Percentiles rank a stretch among this genome's conserved stretches.
Conservation (phyloP, 2,329 filamentous ascomycete species). For the Elsinoe batatas region DNA sequence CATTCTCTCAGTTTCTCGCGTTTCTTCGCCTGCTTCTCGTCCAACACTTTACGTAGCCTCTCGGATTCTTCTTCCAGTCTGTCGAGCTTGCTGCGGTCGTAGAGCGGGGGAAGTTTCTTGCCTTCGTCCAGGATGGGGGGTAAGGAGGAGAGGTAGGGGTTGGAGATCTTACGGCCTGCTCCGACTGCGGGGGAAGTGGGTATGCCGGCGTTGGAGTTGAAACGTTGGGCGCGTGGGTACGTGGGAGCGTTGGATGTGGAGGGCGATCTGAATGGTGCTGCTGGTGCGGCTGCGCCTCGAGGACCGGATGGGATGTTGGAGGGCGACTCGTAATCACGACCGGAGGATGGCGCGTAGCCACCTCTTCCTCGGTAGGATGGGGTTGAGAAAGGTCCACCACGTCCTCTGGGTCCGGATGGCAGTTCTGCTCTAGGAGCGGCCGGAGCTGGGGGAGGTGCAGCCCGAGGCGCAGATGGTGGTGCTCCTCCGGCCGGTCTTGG, state of each 20-base stretch:
- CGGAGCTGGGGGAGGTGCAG: conserved; percentile 19
- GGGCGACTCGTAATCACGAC: conserved; percentile 12
- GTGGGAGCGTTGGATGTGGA: conserved; percentile 4
- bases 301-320: conserved; percentile 25
- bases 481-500: conserved; percentile 18
- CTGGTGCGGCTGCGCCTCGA: conserved; percentile 18
- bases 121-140: conserved; percentile 38
- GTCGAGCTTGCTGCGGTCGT: conserved; percentile 34
- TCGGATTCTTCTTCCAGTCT: conserved; percentile 40
- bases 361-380: conserved; percentile 24
- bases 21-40: conserved; percentile 37
- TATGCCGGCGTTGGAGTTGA: neutral
- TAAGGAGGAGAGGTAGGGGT: conserved; percentile 33
- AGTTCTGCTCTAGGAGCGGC: conserved; percentile 16
- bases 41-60: conserved; percentile 36
- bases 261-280: conserved; percentile 12
- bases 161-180: conserved; percentile 3
- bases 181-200: conserved; percentile 3
- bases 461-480: conserved; percentile 13
- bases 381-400: conserved; percentile 17
- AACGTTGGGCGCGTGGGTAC: conserved; percentile 13
- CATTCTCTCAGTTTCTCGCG: conserved; percentile 36
- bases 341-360: conserved; percentile 15
- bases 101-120: conserved; percentile 31
- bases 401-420: conserved; percentile 22